Evolutionary conservation across 768 basidiomycete genomes (phyloP).

Genomic region (Gymnopilus dilepis): DNA sequence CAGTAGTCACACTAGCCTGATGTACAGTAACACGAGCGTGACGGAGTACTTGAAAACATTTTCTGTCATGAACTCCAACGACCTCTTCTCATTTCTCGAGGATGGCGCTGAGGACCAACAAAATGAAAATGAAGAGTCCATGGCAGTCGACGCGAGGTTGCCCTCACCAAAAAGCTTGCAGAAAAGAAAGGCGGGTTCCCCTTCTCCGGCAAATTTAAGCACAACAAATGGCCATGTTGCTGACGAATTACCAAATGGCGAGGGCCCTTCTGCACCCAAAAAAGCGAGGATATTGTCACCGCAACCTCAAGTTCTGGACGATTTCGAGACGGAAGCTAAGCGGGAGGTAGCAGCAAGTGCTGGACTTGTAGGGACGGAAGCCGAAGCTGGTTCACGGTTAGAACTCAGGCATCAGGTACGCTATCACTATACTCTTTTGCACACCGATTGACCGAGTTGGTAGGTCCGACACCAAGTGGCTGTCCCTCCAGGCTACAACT

Average conservation of each 20-base stretch:
- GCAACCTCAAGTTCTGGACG: slow-evolving; percentile 84
- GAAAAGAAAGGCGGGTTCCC: slow-evolving; percentile 50
- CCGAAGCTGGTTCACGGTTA: slow-evolving; percentile 66
- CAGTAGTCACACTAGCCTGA: slow-evolving; percentile 4
- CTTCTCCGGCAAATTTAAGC: slow-evolving; percentile 22
- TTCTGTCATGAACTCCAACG: slow-evolving; percentile 49
- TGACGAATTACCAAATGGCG: slow-evolving; percentile 30
- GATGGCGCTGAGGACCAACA: slow-evolving; percentile 43
- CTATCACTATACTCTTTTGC: slow-evolving; percentile 1
- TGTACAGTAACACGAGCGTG: slow-evolving; percentile 25
- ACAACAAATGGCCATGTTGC: slow-evolving; percentile 30
- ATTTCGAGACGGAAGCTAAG: slow-evolving; percentile 93
- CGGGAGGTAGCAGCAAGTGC: slow-evolving; percentile 90
- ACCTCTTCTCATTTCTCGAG: slow-evolving; percentile 75
- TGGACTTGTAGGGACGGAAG: slow-evolving; percentile 70
- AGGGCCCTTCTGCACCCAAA: slow-evolving; percentile 55
- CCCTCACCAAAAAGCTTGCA: slow-evolving; percentile 28
- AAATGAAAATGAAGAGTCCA: slow-evolving; percentile 36
- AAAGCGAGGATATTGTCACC: slow-evolving; percentile 65
- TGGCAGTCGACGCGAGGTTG: slow-evolving; percentile 29
- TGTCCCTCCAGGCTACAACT: slow-evolving; percentile 90
- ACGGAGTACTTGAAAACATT: slow-evolving; percentile 24
- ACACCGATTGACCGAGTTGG: background rate
- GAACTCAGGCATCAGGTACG: slow-evolving; percentile 83
- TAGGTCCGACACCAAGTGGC: slow-evolving; percentile 97